Evolutionary conservation across 345 rosid species (phyloP).

Genomic region (Sisymbrium irio): DNA sequence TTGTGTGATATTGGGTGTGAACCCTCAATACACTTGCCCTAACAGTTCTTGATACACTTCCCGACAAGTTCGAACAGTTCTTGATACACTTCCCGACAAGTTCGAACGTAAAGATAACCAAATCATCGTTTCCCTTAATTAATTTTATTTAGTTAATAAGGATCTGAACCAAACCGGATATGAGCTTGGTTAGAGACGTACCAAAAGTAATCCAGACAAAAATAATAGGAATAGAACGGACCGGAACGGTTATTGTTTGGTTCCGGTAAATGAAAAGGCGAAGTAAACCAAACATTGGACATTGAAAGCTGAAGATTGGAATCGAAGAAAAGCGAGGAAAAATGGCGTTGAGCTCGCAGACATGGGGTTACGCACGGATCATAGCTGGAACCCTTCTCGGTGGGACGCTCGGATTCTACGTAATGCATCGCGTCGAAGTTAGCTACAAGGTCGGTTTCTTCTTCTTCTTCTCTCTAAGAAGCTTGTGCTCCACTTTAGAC

Average conservation of each 20-base stretch:
- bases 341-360: slow-evolving; percentile 51
- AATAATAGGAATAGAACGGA: too few relatives aligned
- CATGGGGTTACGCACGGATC: slow-evolving; percentile 75
- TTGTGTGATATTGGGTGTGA: too few relatives aligned
- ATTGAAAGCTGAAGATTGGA: not conserved
- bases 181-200: not conserved
- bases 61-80: too few relatives aligned
- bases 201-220: not conserved
- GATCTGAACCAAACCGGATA: not conserved
- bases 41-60: too few relatives aligned
- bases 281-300: too few relatives aligned
- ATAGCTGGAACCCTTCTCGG: slow-evolving; percentile 76
- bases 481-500: slow-evolving; percentile 1
- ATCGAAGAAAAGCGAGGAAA: not conserved
- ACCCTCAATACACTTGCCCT: too few relatives aligned
- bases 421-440: slow-evolving; percentile 76
- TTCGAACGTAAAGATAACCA: too few relatives aligned
- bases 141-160: too few relatives aligned
- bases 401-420: slow-evolving; percentile 79
- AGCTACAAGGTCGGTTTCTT: slow-evolving; percentile 56
- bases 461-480: not conserved
- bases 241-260: not conserved
- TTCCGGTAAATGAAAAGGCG: not conserved
- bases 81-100: too few relatives aligned
- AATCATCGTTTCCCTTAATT: too few relatives aligned